These are phyloP conservation scores for Aeminium ludgeri DNA, from an alignment of 495 filamentous ascomycete genomes.

Conservation along the genomic window DNA sequence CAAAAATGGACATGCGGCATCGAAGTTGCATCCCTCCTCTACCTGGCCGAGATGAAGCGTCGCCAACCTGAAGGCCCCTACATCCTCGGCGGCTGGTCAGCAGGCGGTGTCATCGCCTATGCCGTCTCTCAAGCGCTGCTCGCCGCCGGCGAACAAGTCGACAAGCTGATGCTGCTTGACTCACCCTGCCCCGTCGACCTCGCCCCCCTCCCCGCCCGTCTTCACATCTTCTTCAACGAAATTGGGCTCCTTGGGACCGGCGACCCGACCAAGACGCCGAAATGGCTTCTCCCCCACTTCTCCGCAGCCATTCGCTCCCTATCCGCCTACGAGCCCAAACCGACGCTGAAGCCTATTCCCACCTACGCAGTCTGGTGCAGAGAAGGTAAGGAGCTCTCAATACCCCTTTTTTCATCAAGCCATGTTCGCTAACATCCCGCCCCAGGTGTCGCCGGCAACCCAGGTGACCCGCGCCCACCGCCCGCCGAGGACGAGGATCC, in stretches of 20 bases:
- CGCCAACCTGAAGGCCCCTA: slow-evolving; percentile 61
- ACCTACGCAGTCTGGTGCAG: slow-evolving; percentile 62
- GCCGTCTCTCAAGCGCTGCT: slow-evolving; percentile 61
- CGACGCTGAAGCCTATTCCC: slow-evolving; percentile 38
- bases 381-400: slow-evolving; percentile 29
- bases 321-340: slow-evolving; percentile 50
- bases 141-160: slow-evolving; percentile 49
- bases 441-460: slow-evolving; percentile 47
- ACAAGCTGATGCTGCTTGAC: slow-evolving; percentile 65
- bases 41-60: slow-evolving; percentile 49
- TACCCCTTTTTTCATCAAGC: too few relatives aligned
- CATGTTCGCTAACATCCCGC: too few relatives aligned
- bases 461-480: slow-evolving; percentile 46
- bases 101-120: slow-evolving; percentile 77
- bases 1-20: slow-evolving; percentile 38
- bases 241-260: slow-evolving; percentile 66
- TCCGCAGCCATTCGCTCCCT: slow-evolving; percentile 56
- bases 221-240: slow-evolving; percentile 63
- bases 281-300: slow-evolving; percentile 80
- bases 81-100: slow-evolving; percentile 60
- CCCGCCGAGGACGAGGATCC: slow-evolving; percentile 36
- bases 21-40: slow-evolving; percentile 39
- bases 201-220: slow-evolving; percentile 56
- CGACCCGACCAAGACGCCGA: slow-evolving; percentile 43
- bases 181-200: slow-evolving; percentile 63